A percentile compares a stretch with the other conserved stretches of the same genome.
phyloP scores from a whole-genome alignment of 345 rosid genomes.

The Microthlaspi erraticum region DNA sequence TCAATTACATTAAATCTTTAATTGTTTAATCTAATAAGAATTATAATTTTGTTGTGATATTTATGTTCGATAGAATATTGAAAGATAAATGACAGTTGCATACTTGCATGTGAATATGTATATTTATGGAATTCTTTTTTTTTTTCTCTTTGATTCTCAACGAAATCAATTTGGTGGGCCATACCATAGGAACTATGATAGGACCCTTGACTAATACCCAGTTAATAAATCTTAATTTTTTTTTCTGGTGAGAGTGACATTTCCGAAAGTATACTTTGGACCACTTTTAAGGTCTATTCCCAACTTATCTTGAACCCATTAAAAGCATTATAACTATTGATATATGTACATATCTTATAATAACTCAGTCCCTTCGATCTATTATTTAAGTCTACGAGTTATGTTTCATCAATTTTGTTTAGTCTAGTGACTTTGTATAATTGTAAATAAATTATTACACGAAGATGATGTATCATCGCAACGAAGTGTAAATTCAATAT shows the following conservation, averaged over 20 bases:
- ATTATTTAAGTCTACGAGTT: background rate
- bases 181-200: constrained; percentile 37
- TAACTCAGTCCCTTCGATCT: background rate
- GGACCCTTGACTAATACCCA: constrained; percentile 47
- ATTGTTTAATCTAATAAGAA: too few species aligned
- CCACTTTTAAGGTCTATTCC: constrained; percentile 49
- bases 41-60: background rate
- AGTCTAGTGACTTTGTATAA: background rate
- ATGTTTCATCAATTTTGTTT: background rate
- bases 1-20: background rate
- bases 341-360: constrained; percentile 5
- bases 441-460: background rate
- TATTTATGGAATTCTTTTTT: background rate
- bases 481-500: background rate
- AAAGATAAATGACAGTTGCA: constrained; percentile 25
- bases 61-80: background rate
- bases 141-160: constrained; percentile 7
- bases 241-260: constrained; percentile 44
- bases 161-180: constrained; percentile 47
- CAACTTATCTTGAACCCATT: constrained; percentile 44
- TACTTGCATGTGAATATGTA: constrained; percentile 35
- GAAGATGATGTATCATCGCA: background rate
- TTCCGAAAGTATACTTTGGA: constrained; percentile 48
- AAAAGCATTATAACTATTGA: constrained; percentile 21
- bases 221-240: constrained; percentile 32